Evolutionary conservation across 2,329 filamentous ascomycete species (phyloP), one percentile per base, ranked within the genome.

Genomic region (Sarocladiaceae sp.): DNA sequence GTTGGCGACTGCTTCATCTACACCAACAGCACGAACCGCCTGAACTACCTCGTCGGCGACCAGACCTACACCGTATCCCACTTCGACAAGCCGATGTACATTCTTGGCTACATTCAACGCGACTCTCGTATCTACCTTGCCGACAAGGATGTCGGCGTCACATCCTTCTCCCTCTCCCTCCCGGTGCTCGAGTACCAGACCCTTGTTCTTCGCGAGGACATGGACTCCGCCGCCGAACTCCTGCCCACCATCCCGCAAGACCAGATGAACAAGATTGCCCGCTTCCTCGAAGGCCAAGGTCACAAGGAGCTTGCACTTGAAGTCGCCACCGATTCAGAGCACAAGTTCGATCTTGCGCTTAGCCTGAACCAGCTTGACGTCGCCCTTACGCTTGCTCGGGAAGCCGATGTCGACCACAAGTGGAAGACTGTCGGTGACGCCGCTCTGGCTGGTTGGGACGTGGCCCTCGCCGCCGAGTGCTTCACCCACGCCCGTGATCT

Each of bases 1-100:
- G 89, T 99, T 53, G 94, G 94, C 56, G 94, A 99, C 74, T 96
- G 93, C 75, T 96, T 99, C 78, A 92, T 97, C 68, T 99, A 97
- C 79, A 97, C 94, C 52, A 97, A 96, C 78, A 88, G 82, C 68
- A 96, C 92, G 10, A 97, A 97, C 77, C 88, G 94, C 56, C 78
- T 99, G 55, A 97, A 97, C 77, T 97, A 97, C 74, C 83, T 99
- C 20, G 93, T 99, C 13, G 94, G 94, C 58, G 94, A 97, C 71
- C 92, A 97, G 73, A 96, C 91, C 13, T 97, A 97, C 77, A 97
- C 93, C 3, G 88, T 99, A 58, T 94, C 92, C 12, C 93, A 97
- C 72, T 97, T 97, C 64, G 94, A 99, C 71, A 87, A 92, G 66
- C 84, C 91, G 23, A 91, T 95, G 85, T 99, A 97, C 70, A 82